Evolutionary conservation across 2,329 filamentous ascomycete species (phyloP).

Genomic region (Xylaria sp.): DNA sequence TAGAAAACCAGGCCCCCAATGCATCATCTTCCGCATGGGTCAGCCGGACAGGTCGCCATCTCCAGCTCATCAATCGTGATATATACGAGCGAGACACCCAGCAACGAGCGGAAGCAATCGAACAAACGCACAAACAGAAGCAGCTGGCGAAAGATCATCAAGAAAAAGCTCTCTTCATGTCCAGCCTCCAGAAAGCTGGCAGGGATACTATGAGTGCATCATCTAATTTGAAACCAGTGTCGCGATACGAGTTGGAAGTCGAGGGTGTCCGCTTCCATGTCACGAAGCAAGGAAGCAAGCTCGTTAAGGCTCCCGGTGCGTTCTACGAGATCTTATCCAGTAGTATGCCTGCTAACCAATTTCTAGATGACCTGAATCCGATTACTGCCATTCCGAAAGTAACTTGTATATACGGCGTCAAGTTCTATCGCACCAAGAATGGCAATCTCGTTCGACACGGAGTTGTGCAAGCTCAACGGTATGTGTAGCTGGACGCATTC

Average conservation of each 20-base stretch:
- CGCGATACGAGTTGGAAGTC: slow-evolving; percentile 58
- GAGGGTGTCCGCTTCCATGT: slow-evolving; percentile 71
- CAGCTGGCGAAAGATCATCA: slow-evolving; percentile 47
- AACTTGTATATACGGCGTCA: slow-evolving; percentile 67
- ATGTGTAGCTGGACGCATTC: slow-evolving; percentile 36
- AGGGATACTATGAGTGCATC: slow-evolving; percentile 20
- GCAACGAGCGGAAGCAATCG: slow-evolving; percentile 63
- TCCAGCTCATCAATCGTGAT: slow-evolving; percentile 75
- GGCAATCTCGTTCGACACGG: slow-evolving; percentile 79
- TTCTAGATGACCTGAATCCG: slow-evolving; percentile 52
- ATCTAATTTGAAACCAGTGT: slow-evolving; percentile 33
- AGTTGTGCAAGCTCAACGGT: slow-evolving; percentile 71
- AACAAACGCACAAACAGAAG: slow-evolving; percentile 59
- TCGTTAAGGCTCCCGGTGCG: slow-evolving; percentile 68
- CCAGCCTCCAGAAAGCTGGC: slow-evolving; percentile 38
- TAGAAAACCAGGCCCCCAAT: slow-evolving; percentile 32
- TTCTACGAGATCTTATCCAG: slow-evolving; percentile 8
- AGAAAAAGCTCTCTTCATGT: slow-evolving; percentile 54
- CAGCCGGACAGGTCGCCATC: slow-evolving; percentile 67
- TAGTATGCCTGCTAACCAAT: slow-evolving; percentile 17
- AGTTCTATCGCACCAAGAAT: slow-evolving; percentile 78
- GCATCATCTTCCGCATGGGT: slow-evolving; percentile 54
- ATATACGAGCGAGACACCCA: slow-evolving; percentile 71
- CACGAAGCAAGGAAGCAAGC: slow-evolving; percentile 73
- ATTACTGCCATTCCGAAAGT: slow-evolving; percentile 68